phyloP scores from a whole-genome alignment of 192 early-diverging fungal species.

The Coemansia biformis region DNA sequence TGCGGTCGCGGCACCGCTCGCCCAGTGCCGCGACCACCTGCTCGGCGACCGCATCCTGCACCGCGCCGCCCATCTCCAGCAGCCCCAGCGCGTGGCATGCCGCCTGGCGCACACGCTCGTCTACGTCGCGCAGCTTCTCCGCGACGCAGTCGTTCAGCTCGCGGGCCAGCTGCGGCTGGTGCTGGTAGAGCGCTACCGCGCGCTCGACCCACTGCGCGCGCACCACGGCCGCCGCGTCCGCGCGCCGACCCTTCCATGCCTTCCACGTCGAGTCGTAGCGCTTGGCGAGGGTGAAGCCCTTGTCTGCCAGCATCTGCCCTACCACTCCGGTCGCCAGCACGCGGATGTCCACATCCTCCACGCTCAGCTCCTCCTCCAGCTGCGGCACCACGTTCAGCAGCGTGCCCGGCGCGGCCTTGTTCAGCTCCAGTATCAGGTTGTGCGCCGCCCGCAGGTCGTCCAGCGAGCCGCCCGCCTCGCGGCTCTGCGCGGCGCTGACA shows the following conservation, averaged over 20 bases:
- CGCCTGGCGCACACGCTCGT: slow-evolving; percentile 83
- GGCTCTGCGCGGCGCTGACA: slow-evolving; percentile 51
- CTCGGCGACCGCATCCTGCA: slow-evolving; percentile 54
- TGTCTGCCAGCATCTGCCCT: slow-evolving; percentile 86
- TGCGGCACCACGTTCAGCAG: slow-evolving; percentile 88
- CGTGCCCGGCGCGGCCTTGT: slow-evolving; percentile 65
- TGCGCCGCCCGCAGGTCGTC: slow-evolving; percentile 65
- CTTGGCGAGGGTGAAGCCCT: slow-evolving; percentile 59
- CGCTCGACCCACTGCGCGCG: slow-evolving; percentile 73
- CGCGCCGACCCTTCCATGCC: slow-evolving; percentile 74
- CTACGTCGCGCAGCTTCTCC: slow-evolving; percentile 78
- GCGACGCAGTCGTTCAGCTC: slow-evolving; percentile 64
- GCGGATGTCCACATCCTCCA: slow-evolving; percentile 73
- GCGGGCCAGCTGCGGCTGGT: slow-evolving; percentile 64
- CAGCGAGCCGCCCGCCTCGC: slow-evolving; percentile 20
- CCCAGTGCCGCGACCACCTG: slow-evolving; percentile 57
- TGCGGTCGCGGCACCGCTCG: slow-evolving; percentile 85
- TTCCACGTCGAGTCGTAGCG: slow-evolving; percentile 79
- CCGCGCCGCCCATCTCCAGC: slow-evolving; percentile 52
- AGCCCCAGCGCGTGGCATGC: slow-evolving; percentile 63
- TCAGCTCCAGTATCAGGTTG: slow-evolving; percentile 74
- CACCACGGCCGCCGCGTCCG: slow-evolving; percentile 65
- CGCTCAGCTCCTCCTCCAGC: slow-evolving; percentile 84
- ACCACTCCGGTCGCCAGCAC: slow-evolving; percentile 69
- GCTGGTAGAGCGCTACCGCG: slow-evolving; percentile 56